A percentile compares a stretch with the other conserved stretches of the same genome.
Evolutionary conservation across 768 basidiomycete genomes (phyloP).

Genomic region (Exidia glandulosa): DNA sequence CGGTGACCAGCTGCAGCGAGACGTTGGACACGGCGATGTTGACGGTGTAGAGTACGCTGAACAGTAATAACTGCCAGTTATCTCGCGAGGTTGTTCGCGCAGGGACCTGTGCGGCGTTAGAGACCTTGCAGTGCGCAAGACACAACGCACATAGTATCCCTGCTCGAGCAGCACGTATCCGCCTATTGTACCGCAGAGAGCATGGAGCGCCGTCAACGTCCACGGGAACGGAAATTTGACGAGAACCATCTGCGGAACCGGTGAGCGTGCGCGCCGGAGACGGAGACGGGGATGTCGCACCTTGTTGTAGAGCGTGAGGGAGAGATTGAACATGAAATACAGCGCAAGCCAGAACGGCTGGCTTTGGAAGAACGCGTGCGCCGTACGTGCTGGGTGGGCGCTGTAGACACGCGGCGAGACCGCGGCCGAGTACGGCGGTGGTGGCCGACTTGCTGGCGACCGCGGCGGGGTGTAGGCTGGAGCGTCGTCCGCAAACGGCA

Average conservation of each 20-base stretch:
- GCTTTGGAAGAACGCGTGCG: slow-evolving; percentile 11
- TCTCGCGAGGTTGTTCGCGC: slow-evolving; percentile 40
- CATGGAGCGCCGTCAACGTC: slow-evolving; percentile 86
- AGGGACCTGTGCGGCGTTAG: slow-evolving; percentile 25
- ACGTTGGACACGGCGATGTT: slow-evolving; percentile 95
- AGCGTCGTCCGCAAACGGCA: not conserved
- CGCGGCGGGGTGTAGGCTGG: not conserved
- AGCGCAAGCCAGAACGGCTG: slow-evolving; percentile 52
- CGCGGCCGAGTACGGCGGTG: not conserved
- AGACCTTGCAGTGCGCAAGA: not conserved
- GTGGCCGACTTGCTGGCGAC: no score
- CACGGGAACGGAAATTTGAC: slow-evolving; percentile 93
- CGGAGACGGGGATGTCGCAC: slow-evolving; percentile 5
- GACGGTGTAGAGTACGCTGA: slow-evolving; percentile 84
- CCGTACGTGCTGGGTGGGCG: not conserved
- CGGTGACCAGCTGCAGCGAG: slow-evolving; percentile 77
- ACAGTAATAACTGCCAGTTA: slow-evolving; percentile 56
- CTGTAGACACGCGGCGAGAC: not conserved
- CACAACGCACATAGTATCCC: slow-evolving; percentile 37
- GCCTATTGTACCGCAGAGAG: slow-evolving; percentile 75
- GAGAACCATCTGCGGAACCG: slow-evolving; percentile 40
- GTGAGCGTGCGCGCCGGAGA: not conserved
- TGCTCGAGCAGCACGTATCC: slow-evolving; percentile 52
- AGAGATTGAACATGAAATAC: slow-evolving; percentile 87
- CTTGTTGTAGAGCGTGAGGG: slow-evolving; percentile 93